These are phyloP conservation scores for Paramyrothecium sp. DNA, from an alignment of 2,329 filamentous ascomycete genomes.

Conservation along the genomic window DNA sequence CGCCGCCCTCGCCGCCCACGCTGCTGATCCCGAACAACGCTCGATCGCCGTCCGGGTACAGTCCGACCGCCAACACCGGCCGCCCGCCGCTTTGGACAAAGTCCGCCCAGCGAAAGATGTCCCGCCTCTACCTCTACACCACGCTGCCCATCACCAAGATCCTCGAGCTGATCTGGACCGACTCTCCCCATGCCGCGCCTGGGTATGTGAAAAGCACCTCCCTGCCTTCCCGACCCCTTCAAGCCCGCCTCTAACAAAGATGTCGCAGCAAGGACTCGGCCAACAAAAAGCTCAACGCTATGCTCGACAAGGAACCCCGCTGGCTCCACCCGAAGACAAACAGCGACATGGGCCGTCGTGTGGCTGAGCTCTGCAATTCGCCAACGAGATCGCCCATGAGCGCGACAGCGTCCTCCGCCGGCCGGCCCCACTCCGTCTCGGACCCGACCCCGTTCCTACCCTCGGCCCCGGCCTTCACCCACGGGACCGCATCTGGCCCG, in stretches of 20 bases:
- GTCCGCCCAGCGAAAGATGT: constrained; percentile 50
- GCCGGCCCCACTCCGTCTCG: constrained; percentile 9
- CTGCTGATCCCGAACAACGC: constrained; percentile 13
- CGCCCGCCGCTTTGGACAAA: constrained; percentile 57
- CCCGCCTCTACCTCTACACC: constrained; percentile 57
- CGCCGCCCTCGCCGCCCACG: constrained; percentile 8
- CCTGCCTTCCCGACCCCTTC: not conserved
- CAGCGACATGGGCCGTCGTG: constrained; percentile 50
- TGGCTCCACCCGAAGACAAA: constrained; percentile 53
- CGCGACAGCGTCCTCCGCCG: constrained; percentile 10
- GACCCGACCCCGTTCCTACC: constrained; percentile 13
- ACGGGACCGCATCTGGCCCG: constrained; percentile 7
- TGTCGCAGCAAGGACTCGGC: constrained; percentile 52
- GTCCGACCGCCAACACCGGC: constrained; percentile 35
- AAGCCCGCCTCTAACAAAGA: not conserved
- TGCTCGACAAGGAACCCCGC: constrained; percentile 58
- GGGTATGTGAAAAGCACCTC: constrained; percentile 44
- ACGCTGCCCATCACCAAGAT: constrained; percentile 51
- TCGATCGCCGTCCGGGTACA: constrained; percentile 25
- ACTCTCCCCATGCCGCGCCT: constrained; percentile 39
- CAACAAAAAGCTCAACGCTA: constrained; percentile 55
- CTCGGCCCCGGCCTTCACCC: constrained; percentile 11
- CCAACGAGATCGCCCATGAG: constrained; percentile 24
- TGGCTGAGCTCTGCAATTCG: constrained; percentile 42
- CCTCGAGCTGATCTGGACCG: constrained; percentile 42